Conservation (phyloP, 2,329 filamentous ascomycete species). For the Blumeria hordei region DNA sequence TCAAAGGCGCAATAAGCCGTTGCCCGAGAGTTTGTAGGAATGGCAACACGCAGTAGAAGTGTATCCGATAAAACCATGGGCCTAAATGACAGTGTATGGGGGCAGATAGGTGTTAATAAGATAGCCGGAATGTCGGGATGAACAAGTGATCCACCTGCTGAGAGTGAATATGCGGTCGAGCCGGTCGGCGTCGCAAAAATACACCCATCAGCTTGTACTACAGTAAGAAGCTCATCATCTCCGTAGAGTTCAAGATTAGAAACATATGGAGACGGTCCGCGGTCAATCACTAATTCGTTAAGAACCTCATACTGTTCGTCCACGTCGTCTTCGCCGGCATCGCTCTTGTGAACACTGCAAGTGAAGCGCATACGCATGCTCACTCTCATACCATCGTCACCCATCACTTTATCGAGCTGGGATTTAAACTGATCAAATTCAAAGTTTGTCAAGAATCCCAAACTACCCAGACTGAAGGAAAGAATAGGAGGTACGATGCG, state of each 20-base stretch:
- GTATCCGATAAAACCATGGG: conserved; percentile 96
- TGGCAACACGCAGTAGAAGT: conserved; percentile 69
- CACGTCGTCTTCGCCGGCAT: conserved; percentile 41
- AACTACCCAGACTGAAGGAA: conserved; percentile 61
- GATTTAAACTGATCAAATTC: conserved; percentile 72
- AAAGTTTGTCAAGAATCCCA: conserved; percentile 76
- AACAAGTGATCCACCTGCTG: conserved; percentile 81
- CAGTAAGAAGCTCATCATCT: conserved; percentile 81
- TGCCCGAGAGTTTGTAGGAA: conserved; percentile 64
- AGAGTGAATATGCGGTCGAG: conserved; percentile 86
- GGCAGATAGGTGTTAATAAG: conserved; percentile 88
- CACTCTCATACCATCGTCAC: conserved; percentile 83
- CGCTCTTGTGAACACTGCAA: conserved; percentile 76
- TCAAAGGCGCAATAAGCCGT: conserved; percentile 96
- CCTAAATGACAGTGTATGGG: conserved; percentile 86
- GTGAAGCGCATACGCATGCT: conserved; percentile 98
- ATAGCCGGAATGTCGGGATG: conserved; percentile 95
- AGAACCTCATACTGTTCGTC: conserved; percentile 93
- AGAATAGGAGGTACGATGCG: conserved; percentile 65
- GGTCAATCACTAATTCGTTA: conserved; percentile 95
- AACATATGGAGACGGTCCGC: conserved; percentile 87
- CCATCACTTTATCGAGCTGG: conserved; percentile 75
- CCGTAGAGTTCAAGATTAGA: conserved; percentile 92
- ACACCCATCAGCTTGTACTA: conserved; percentile 89
- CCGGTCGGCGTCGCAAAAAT: conserved; percentile 95